Conservation (phyloP, 2,329 filamentous ascomycete species). For the Chaetomium globosum region DNA sequence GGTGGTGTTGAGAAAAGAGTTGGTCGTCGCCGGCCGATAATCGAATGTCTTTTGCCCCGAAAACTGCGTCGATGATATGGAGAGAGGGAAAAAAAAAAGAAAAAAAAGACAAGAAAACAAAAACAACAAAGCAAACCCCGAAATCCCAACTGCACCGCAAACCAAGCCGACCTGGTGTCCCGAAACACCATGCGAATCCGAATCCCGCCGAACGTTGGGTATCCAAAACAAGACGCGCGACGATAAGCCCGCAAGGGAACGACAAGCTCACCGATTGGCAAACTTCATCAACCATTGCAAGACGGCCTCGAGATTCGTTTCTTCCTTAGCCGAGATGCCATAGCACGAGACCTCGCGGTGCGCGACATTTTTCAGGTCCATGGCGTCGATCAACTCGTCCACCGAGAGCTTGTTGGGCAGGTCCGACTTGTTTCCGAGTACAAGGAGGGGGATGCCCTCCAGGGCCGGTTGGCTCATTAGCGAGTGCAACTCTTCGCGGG, state of each 20-base stretch:
- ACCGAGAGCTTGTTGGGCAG: constrained; percentile 87
- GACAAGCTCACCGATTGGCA: constrained; percentile 65
- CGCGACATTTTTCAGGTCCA: constrained; percentile 86
- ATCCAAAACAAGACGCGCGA: constrained; percentile 20
- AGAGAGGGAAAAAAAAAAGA: constrained; percentile 7
- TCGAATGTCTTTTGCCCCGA: constrained; percentile 32
- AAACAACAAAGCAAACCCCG: background rate
- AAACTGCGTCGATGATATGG: constrained; percentile 19
- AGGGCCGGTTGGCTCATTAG: constrained; percentile 83
- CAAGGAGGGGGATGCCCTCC: constrained; percentile 86
- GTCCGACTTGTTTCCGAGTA: constrained; percentile 97
- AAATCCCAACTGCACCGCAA: constrained; percentile 8
- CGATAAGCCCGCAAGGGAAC: constrained; percentile 21
- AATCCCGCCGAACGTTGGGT: constrained; percentile 21
- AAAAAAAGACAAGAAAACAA: constrained; percentile 6
- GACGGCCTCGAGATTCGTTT: constrained; percentile 97
- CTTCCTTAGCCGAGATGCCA: constrained; percentile 96
- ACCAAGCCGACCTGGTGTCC: constrained; percentile 12
- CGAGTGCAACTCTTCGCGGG: constrained; percentile 88
- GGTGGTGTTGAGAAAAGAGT: constrained; percentile 19
- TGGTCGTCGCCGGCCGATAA: constrained; percentile 38
- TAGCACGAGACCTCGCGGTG: constrained; percentile 97
- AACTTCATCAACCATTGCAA: constrained; percentile 95
- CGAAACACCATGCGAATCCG: constrained; percentile 12
- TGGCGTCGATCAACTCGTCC: constrained; percentile 89